Evolutionary conservation across 345 rosid species (phyloP).

Genomic region (Hypericum androsaemum): DNA sequence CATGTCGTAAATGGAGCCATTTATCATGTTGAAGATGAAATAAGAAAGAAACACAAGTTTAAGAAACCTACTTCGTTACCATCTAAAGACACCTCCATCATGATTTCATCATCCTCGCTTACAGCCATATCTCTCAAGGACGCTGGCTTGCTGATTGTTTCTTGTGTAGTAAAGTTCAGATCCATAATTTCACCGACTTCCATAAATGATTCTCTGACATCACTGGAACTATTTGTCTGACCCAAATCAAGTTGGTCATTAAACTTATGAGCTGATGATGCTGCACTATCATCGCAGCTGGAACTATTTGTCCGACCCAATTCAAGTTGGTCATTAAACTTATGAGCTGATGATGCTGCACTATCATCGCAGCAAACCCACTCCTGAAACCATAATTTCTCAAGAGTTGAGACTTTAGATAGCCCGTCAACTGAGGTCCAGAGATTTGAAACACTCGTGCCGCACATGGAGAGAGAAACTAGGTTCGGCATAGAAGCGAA

Average conservation of each 20-base stretch:
- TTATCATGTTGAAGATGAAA: too few species aligned
- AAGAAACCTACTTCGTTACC: constrained; percentile 55
- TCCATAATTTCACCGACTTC: constrained; percentile 21
- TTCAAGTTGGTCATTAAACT: constrained; percentile 22
- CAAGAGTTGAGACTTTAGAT: constrained; percentile 56
- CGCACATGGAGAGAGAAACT: constrained; percentile 69
- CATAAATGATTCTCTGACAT: constrained; percentile 14
- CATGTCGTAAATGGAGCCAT: too few species aligned
- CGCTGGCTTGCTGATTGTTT: constrained; percentile 26
- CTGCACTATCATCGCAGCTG: constrained; percentile 28
- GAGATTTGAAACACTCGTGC: constrained; percentile 65
- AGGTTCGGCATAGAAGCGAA: constrained; percentile 78
- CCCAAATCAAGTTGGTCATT: constrained; percentile 23
- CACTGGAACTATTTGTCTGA: constrained; percentile 17
- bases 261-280: constrained; percentile 21
- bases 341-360: constrained; percentile 28
- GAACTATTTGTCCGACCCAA: constrained; percentile 14
- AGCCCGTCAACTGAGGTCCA: constrained; percentile 77
- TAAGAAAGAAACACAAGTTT: too few species aligned
- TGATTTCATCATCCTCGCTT: constrained; percentile 23
- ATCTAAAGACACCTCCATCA: constrained; percentile 41
- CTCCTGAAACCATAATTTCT: constrained; percentile 63
- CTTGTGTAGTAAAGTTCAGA: constrained; percentile 33
- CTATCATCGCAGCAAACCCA: constrained; percentile 55
- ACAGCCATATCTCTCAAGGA: constrained; percentile 14